A percentile compares a stretch with the other conserved stretches of the same genome.
Conservation (phyloP, 495 filamentous ascomycete genomes). For the Entonaema liquescens region DNA sequence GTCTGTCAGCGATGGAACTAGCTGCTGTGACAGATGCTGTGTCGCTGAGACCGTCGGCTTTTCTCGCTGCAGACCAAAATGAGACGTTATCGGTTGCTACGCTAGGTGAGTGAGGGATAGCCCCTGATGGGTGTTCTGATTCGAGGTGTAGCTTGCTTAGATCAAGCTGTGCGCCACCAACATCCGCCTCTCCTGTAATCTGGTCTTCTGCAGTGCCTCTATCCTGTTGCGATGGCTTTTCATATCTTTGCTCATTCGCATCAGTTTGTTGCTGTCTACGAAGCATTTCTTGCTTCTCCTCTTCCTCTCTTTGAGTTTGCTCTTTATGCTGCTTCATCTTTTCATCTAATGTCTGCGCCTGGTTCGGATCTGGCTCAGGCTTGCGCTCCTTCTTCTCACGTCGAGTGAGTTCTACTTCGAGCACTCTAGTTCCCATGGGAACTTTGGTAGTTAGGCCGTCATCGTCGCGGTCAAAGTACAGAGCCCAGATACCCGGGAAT, state of each 20-base stretch:
- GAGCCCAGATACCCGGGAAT: slow-evolving; percentile 49
- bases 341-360: slow-evolving; percentile 41
- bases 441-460: slow-evolving; percentile 52
- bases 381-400: slow-evolving; percentile 52
- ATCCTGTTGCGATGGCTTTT: not conserved
- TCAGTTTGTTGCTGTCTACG: slow-evolving; percentile 19
- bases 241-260: not conserved
- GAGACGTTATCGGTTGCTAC: slow-evolving; percentile 42
- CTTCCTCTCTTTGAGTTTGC: slow-evolving; percentile 35
- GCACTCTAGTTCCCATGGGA: slow-evolving; percentile 43
- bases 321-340: slow-evolving; percentile 46
- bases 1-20: slow-evolving; percentile 32
- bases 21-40: slow-evolving; percentile 41
- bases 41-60: slow-evolving; percentile 29
- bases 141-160: slow-evolving; percentile 34
- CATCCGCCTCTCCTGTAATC: not conserved
- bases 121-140: slow-evolving; percentile 1
- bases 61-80: slow-evolving; percentile 42
- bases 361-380: slow-evolving; percentile 39
- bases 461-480: slow-evolving; percentile 58
- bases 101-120: slow-evolving; percentile 33
- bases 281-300: slow-evolving; percentile 34
- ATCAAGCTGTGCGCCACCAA: slow-evolving; percentile 6
- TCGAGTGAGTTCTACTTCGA: slow-evolving; percentile 52
- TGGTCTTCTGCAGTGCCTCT: slow-evolving; percentile 6